Evolutionary conservation across 208 protist species (phyloP).

Genomic region (Crithidia mellificae): DNA sequence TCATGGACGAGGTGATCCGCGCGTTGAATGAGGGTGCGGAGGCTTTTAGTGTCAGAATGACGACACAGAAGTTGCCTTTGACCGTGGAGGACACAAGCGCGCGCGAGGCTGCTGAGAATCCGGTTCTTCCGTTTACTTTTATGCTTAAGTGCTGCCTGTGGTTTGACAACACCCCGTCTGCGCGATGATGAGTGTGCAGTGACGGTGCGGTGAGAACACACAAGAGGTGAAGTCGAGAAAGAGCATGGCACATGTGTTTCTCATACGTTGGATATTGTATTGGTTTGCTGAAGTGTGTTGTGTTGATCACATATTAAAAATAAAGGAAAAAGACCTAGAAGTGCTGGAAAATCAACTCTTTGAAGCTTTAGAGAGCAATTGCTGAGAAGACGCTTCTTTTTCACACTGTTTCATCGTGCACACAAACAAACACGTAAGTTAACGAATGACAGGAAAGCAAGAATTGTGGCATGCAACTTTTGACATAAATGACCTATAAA

Average conservation of each 20-base stretch:
- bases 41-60: slow-evolving; percentile 16
- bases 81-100: slow-evolving; percentile 41
- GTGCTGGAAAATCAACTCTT: no score
- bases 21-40: slow-evolving; percentile 46
- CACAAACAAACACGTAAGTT: no score
- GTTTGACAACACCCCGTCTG: slow-evolving; percentile 49
- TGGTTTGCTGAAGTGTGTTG: not conserved
- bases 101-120: slow-evolving; percentile 34
- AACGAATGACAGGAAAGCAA: no score
- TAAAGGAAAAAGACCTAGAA: no score
- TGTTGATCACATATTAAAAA: not conserved
- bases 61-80: not conserved
- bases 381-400: no score
- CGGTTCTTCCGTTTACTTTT: slow-evolving; percentile 88
- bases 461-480: no score
- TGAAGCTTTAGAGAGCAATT: not conserved
- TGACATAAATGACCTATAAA: no score
- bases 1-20: slow-evolving; percentile 53
- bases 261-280: no score
- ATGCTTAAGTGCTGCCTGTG: slow-evolving; percentile 91
- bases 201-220: not conserved
- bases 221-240: not conserved
- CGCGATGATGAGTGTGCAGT: no score
- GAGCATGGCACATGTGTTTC: no score
- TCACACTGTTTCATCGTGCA: no score